Evolutionary conservation across 163 green algal genomes (phyloP).

Genomic region (Chlorella variabilis): DNA sequence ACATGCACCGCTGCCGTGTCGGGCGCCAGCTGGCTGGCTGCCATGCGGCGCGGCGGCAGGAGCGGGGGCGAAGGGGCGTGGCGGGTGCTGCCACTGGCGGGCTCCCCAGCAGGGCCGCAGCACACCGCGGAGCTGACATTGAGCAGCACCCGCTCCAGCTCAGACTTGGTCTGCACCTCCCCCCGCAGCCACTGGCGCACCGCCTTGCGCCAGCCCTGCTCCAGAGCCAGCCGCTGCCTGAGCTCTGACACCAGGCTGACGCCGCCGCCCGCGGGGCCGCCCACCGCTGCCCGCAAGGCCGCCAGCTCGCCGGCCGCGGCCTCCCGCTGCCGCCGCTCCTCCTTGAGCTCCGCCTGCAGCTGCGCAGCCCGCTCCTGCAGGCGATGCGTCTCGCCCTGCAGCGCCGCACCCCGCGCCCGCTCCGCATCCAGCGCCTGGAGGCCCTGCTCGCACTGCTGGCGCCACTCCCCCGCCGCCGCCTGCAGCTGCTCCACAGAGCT

Average conservation of each 20-base stretch:
- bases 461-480: slow-evolving; percentile 22
- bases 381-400: neutral
- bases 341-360: neutral
- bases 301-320: neutral
- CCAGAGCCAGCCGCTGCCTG: neutral
- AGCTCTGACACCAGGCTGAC: slow-evolving; percentile 14
- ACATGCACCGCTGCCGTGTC: neutral
- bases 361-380: neutral
- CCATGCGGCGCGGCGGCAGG: slow-evolving; percentile 11
- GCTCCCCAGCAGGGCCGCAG: neutral
- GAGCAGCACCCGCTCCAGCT: slow-evolving; percentile 31
- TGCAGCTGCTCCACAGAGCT: slow-evolving; percentile 14
- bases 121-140: slow-evolving; percentile 9
- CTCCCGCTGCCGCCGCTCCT: neutral
- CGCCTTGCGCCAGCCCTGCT: slow-evolving; percentile 23
- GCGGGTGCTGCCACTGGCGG: neutral
- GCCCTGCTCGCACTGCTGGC: slow-evolving; percentile 13
- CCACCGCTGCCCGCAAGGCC: neutral
- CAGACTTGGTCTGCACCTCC: neutral
- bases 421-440: neutral
- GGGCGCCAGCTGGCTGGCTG: slow-evolving; percentile 6
- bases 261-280: neutral
- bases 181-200: slow-evolving; percentile 15
- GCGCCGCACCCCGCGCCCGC: neutral
- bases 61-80: neutral